These are phyloP conservation scores for Waltergamsia citrina DNA, from an alignment of 2,329 filamentous ascomycete species.

Conservation along the genomic window DNA sequence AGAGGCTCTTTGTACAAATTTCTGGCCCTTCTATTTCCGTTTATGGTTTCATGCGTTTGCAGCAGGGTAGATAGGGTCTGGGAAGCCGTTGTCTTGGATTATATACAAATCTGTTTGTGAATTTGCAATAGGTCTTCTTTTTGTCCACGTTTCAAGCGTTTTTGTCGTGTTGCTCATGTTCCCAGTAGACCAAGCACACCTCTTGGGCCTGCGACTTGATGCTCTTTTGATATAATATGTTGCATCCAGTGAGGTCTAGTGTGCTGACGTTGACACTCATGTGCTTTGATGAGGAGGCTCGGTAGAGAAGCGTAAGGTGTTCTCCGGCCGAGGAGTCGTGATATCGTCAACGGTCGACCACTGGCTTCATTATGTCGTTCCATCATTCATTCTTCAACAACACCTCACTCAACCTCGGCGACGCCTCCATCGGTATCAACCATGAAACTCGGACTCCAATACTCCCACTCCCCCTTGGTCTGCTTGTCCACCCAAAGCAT, in stretches of 20 bases:
- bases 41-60: constrained; percentile 6
- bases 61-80: constrained; percentile 4
- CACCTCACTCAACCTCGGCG: not conserved
- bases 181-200: not conserved
- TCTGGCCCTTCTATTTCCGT: constrained; percentile 1
- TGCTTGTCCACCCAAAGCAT: constrained; percentile 93
- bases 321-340: too few relatives aligned
- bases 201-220: too few relatives aligned
- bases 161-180: not conserved
- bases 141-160: not conserved
- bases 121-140: too few relatives aligned
- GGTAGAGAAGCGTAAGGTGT: too few relatives aligned
- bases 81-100: not conserved
- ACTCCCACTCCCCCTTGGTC: constrained; percentile 70
- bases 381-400: not conserved
- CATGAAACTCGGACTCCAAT: constrained; percentile 82
- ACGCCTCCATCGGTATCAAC: constrained; percentile 15
- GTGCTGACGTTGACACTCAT: too few relatives aligned
- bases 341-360: too few relatives aligned
- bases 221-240: too few relatives aligned
- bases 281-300: too few relatives aligned
- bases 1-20: constrained; percentile 6
- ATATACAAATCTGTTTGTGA: too few relatives aligned
- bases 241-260: too few relatives aligned
- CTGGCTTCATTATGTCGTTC: too few relatives aligned